Base-by-base conservation (phyloP, 768 basidiomycete genomes). In the Xerocomus brunneocitrinus region DNA sequence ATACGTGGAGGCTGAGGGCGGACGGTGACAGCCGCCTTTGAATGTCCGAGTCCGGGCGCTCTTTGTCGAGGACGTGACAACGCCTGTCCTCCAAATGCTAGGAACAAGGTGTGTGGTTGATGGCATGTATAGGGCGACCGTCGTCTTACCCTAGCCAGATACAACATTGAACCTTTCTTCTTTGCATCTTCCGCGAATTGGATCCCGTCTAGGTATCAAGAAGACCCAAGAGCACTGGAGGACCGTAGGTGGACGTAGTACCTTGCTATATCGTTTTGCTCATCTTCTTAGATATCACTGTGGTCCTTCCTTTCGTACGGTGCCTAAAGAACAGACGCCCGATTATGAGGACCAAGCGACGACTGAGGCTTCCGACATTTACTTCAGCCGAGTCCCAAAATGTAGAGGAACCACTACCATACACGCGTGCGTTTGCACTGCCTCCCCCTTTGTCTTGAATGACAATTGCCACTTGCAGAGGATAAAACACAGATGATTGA, bases 161-260 rank as follows among this genome's bases (percentile, higher is more conserved):
- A 70, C 54, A 68, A 71, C 47, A 57, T 76, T 28, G 75, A 77
- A 56, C 74, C 76, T 0, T 75, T 76, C 56, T 77, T 74, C 57
- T 77, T 74, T 42, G 70, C 74, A 7, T 75, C 73, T 0, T 74
- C 76, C 1, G 38, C 69, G 13, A 74, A 75, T 53, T 69, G 72
- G 66, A 76, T 73, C 34, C 73, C 76, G 0, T 71, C 74, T 1
- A 70, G 73, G 43, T 77, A 74, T 54, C 73, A 70, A 57, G 74
- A 76, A 61, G 68, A 70, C 19, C 43, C 60, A 8, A 58, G 53
- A n/a, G 52, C 53, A n/a, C 57, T 59, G 19, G 57, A 64, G 44
- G 76, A 77, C 49, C 76, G 76, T 77, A 52, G 55, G 75, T 65
- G n/a, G 41, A 25, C 40, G 5, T 12, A 39, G 25, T 14, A 9